phyloP scores from a whole-genome alignment of 768 basidiomycete species.

The Dentipellis sp. region DNA sequence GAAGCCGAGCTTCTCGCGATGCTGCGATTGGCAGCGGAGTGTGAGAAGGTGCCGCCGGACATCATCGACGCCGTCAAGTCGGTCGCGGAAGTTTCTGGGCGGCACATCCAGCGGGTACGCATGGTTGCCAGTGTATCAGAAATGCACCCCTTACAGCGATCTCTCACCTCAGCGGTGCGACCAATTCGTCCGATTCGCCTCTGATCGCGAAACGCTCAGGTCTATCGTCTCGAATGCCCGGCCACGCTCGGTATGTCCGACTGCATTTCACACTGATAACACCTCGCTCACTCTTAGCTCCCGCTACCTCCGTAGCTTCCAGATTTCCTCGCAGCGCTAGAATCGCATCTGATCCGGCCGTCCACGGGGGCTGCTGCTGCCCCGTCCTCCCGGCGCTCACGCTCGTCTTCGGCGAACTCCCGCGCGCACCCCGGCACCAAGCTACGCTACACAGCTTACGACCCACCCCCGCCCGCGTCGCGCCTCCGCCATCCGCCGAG shows the following conservation, averaged over 20 bases:
- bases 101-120: conserved; percentile 49
- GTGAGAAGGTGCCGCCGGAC: conserved; percentile 41
- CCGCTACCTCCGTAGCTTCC: conserved; percentile 43
- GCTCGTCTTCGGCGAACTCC: conserved; percentile 13
- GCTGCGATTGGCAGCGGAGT: conserved; percentile 55
- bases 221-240: conserved; percentile 38
- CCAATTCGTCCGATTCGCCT: conserved; percentile 47
- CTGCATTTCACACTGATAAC: background rate
- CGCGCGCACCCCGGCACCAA: conserved; percentile 30
- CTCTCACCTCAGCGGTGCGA: conserved; percentile 47
- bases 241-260: conserved; percentile 45
- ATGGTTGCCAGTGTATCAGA: conserved; percentile 6
- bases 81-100: conserved; percentile 34
- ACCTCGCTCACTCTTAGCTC: background rate
- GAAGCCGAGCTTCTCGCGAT: conserved; percentile 67
- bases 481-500: conserved; percentile 31
- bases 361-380: background rate
- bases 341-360: conserved; percentile 18
- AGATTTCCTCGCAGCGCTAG: conserved; percentile 51
- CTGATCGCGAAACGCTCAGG: conserved; percentile 34
- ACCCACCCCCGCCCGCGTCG: conserved; percentile 43
- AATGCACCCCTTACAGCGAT: background rate
- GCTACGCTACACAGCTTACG: conserved; percentile 66
- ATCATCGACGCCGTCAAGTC: conserved; percentile 33
- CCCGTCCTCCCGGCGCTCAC: conserved; percentile 3